Conservation (phyloP, 768 basidiomycete genomes). For the Mycena olivaceomarginata region DNA sequence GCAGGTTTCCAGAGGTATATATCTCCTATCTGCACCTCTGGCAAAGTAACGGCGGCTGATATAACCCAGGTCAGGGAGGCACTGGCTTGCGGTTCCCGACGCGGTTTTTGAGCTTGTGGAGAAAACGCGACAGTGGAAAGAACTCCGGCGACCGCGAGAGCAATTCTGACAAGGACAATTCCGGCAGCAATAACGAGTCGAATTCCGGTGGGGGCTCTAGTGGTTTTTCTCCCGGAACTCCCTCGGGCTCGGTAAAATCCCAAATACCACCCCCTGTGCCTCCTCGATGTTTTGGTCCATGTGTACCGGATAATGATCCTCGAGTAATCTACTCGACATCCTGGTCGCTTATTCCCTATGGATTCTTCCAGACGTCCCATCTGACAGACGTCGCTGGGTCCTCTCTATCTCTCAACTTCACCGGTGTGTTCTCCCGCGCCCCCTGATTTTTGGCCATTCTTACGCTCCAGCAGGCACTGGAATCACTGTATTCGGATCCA, state of each 20-base stretch:
- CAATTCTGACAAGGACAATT: neutral
- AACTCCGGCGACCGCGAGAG: neutral
- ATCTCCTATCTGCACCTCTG: neutral
- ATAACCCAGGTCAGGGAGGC: conserved; percentile 15
- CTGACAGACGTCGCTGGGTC: conserved; percentile 57
- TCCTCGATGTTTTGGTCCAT: conserved; percentile 24
- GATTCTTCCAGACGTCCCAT: conserved; percentile 57
- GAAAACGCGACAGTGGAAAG: neutral
- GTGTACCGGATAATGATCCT: conserved; percentile 59
- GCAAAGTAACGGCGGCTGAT: neutral
- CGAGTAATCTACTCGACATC: conserved; percentile 57
- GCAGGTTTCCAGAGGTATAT: conserved; percentile 40
- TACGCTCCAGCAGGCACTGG: conserved; percentile 59
- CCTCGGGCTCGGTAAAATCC: neutral
- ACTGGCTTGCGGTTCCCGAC: conserved; percentile 26
- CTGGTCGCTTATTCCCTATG: conserved; percentile 56
- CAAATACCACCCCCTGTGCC: neutral
- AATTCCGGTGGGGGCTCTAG: neutral
- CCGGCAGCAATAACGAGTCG: neutral
- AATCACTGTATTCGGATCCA: conserved; percentile 66
- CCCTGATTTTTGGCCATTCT: neutral
- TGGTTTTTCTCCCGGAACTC: neutral
- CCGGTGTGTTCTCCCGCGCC: conserved; percentile 51
- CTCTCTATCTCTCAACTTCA: conserved; percentile 58
- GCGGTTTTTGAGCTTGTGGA: neutral